These are phyloP conservation scores for Hygrocybe coccinea DNA, from an alignment of 768 basidiomycete species.

Conservation along the genomic window DNA sequence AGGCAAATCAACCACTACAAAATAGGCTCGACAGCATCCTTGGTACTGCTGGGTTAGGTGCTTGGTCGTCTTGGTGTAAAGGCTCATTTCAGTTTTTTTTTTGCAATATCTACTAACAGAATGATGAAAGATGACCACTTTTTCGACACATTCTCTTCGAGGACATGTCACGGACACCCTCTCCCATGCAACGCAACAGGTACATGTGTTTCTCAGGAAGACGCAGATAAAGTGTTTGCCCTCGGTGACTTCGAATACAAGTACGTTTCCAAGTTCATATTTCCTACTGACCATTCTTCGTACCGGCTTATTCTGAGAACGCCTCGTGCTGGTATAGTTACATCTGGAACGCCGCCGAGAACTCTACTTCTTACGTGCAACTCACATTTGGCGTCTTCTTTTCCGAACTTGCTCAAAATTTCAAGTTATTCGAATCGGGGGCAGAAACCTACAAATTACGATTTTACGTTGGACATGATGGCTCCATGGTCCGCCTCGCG, in stretches of 20 bases:
- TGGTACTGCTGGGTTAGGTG: slow-evolving; percentile 11
- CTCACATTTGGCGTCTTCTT: slow-evolving; percentile 18
- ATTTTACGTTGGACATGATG: slow-evolving; percentile 15
- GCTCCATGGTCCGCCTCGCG: slow-evolving; percentile 13
- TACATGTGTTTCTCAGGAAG: slow-evolving; percentile 11
- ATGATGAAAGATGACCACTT: slow-evolving; percentile 13
- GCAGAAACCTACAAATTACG: slow-evolving; percentile 9
- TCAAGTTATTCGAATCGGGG: slow-evolving; percentile 8
- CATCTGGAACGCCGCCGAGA: slow-evolving; percentile 16
- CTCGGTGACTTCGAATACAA: slow-evolving; percentile 18
- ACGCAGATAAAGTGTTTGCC: slow-evolving; percentile 10
- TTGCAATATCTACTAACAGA: neutral
- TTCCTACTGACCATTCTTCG: neutral
- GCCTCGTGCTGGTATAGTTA: too few relatives aligned
- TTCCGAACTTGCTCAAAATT: slow-evolving; percentile 15
- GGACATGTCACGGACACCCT: slow-evolving; percentile 14
- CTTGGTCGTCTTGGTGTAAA: slow-evolving; percentile 16
- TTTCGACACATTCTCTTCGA: slow-evolving; percentile 14
- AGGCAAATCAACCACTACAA: slow-evolving; percentile 9
- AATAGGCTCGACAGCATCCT: slow-evolving; percentile 9
- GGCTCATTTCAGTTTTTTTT: neutral
- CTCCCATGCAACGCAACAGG: slow-evolving; percentile 16
- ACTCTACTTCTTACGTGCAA: slow-evolving; percentile 10
- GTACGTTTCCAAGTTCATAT: neutral
- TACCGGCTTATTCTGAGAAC: neutral